Evolutionary conservation across 2,329 filamentous ascomycete genomes (phyloP).

Genomic region (Penicillium expansum): DNA sequence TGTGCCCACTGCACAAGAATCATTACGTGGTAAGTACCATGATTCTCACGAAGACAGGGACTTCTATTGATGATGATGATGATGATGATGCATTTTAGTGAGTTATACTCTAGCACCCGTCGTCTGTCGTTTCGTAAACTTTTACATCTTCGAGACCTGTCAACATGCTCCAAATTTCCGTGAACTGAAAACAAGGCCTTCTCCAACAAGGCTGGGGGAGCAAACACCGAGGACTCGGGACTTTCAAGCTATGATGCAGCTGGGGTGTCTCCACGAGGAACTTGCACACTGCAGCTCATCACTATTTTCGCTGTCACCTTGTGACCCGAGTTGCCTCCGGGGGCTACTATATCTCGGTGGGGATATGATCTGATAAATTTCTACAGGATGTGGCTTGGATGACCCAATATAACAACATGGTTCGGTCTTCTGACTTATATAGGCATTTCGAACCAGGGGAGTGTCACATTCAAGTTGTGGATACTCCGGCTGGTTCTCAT

Average conservation of each 20-base stretch:
- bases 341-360: not conserved
- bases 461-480: too few relatives aligned
- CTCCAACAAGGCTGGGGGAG: not conserved
- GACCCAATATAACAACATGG: not conserved
- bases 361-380: not conserved
- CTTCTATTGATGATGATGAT: too few relatives aligned
- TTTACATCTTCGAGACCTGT: not conserved
- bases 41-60: not conserved
- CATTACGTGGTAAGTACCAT: not conserved
- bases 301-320: not conserved
- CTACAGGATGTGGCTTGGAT: not conserved
- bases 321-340: not conserved
- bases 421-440: not conserved
- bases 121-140: not conserved
- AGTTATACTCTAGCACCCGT: not conserved
- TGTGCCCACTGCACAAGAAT: not conserved
- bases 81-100: too few relatives aligned
- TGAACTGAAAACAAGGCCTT: not conserved
- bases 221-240: not conserved
- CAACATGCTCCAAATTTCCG: not conserved
- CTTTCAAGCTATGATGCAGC: not conserved
- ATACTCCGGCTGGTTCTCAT: too few relatives aligned
- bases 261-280: too few relatives aligned
- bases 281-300: not conserved
- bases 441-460: too few relatives aligned